phyloP scores from a whole-genome alignment of 2,329 filamentous ascomycete genomes.

The Pyrenochaeta sp. region DNA sequence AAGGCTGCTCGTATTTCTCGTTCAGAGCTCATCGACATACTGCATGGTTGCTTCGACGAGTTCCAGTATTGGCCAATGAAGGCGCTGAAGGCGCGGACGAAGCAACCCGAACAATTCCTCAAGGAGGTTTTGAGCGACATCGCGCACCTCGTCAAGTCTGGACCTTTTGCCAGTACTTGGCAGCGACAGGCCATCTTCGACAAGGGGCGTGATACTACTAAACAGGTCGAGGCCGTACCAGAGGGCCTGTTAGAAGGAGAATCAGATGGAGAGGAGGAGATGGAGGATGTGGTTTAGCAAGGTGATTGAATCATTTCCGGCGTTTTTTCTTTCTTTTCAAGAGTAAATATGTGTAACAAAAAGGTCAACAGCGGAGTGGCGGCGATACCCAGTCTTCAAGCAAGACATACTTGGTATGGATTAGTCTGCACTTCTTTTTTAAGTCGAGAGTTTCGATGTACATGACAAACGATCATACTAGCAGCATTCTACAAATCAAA shows the following conservation, averaged over 20 bases:
- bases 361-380: background rate
- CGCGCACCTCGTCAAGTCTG: slow-evolving; percentile 81
- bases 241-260: slow-evolving; percentile 63
- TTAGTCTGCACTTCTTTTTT: too few species aligned
- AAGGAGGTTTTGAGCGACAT: slow-evolving; percentile 84
- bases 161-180: slow-evolving; percentile 86
- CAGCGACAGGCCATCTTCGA: slow-evolving; percentile 74
- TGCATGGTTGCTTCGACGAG: slow-evolving; percentile 82
- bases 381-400: slow-evolving; percentile 4
- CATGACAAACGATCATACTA: too few species aligned
- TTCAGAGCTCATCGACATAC: slow-evolving; percentile 83
- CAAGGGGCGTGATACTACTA: slow-evolving; percentile 51
- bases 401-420: background rate
- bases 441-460: too few species aligned
- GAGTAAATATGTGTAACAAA: background rate
- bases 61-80: slow-evolving; percentile 97
- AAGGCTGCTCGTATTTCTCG: slow-evolving; percentile 91
- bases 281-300: slow-evolving; percentile 73
- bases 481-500: too few species aligned
- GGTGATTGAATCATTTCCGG: background rate
- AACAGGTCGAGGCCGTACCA: slow-evolving; percentile 32
- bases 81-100: slow-evolving; percentile 75
- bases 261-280: slow-evolving; percentile 74
- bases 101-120: slow-evolving; percentile 92
- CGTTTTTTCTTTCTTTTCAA: too few species aligned